Evolutionary conservation across 2,329 filamentous ascomycete species (phyloP).

Genomic region (Diaporthe longicolla): DNA sequence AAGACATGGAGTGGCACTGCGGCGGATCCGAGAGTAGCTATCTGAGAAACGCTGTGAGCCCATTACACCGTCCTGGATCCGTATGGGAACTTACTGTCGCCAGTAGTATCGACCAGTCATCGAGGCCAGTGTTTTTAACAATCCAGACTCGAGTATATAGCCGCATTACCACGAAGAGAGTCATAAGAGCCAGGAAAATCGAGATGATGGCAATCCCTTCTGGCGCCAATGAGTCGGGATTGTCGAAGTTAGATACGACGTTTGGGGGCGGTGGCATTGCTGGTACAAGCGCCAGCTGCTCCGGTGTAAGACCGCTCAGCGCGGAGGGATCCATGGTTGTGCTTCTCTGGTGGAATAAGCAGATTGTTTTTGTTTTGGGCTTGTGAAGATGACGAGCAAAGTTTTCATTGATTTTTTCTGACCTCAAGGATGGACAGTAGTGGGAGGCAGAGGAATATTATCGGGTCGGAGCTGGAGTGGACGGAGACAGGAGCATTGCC

Average conservation of each 20-base stretch:
- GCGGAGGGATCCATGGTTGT: not conserved
- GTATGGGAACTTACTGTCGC: not conserved
- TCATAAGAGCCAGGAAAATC: not conserved
- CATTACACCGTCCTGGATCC: not conserved
- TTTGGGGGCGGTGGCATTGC: not conserved
- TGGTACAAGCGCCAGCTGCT: not conserved
- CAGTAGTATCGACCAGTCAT: not conserved
- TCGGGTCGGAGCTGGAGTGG: not conserved
- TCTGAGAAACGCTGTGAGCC: not conserved
- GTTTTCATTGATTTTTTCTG: not conserved
- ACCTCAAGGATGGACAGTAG: not conserved
- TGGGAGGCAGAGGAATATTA: not conserved
- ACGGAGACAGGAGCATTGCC: not conserved
- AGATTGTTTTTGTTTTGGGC: not conserved
- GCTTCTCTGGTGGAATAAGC: not conserved
- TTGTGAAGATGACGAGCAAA: constrained; percentile 3
- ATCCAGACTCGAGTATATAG: not conserved
- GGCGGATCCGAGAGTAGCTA: not conserved
- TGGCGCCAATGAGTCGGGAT: constrained; percentile 2
- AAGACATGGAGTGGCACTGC: not conserved
- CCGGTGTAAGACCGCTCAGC: constrained; percentile 1
- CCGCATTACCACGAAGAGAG: not conserved
- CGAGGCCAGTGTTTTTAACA: not conserved
- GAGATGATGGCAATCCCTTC: not conserved
- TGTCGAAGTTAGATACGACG: constrained; percentile 1